Conservation (phyloP, 2,329 filamentous ascomycete genomes). For the Penicillium sclerotigenum region DNA sequence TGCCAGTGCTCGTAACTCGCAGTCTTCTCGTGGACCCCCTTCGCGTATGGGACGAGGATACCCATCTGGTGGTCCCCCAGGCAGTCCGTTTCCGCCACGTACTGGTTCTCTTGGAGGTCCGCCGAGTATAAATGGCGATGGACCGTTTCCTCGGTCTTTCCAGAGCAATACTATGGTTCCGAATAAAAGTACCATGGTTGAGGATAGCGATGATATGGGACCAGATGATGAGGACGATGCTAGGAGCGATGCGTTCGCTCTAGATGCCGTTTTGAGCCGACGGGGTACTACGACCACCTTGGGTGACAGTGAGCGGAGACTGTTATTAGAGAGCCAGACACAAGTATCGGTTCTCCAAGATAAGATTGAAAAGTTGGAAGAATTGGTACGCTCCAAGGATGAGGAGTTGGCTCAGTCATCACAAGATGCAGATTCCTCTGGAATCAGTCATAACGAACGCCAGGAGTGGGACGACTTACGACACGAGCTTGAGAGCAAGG, state of each 20-base stretch:
- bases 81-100: conserved; percentile 40
- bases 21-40: conserved; percentile 36
- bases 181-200: conserved; percentile 96
- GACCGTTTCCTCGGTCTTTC: conserved; percentile 82
- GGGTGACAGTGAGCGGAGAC: conserved; percentile 62
- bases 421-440: conserved; percentile 50
- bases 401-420: conserved; percentile 63
- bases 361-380: conserved; percentile 70
- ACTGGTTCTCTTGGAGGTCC: conserved; percentile 42
- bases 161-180: conserved; percentile 95
- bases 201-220: conserved; percentile 78
- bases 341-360: conserved; percentile 72
- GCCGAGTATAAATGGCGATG: conserved; percentile 57
- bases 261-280: conserved; percentile 52
- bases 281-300: conserved; percentile 50
- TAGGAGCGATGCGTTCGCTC: conserved; percentile 62
- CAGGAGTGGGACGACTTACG: conserved; percentile 67
- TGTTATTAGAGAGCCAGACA: conserved; percentile 74
- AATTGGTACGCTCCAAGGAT: conserved; percentile 66
- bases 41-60: conserved; percentile 35
- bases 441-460: conserved; percentile 59
- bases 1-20: conserved; percentile 43
- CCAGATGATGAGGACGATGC: conserved; percentile 56
- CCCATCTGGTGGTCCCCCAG: conserved; percentile 37
- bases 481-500: conserved; percentile 66